A percentile compares a stretch with the other conserved stretches of the same genome.
Evolutionary conservation across 75 land plant genomes (phyloP).

Genomic region (Pinus taeda): DNA sequence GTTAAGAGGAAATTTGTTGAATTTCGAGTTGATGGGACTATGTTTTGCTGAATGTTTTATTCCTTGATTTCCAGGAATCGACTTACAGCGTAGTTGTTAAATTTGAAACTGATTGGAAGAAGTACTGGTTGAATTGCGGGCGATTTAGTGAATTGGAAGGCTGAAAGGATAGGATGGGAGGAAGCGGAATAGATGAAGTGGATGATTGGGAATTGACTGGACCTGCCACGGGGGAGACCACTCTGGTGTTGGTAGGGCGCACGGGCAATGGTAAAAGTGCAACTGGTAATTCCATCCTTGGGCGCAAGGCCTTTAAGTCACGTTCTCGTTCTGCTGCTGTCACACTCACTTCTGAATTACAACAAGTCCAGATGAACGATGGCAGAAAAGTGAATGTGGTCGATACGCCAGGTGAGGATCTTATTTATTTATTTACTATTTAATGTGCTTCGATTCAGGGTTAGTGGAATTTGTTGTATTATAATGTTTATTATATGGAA

Average conservation of each 20-base stretch:
- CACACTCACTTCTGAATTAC: slow-evolving; percentile 64
- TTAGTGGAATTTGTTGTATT: no score
- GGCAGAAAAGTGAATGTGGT: slow-evolving; percentile 67
- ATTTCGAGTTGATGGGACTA: no score
- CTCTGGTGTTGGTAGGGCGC: slow-evolving; percentile 74
- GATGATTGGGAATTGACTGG: slow-evolving; percentile 58
- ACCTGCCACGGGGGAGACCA: slow-evolving; percentile 28
- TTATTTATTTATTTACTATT: not conserved
- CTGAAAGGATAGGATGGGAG: slow-evolving; percentile 46
- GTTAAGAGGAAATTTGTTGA: no score
- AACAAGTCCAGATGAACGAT: slow-evolving; percentile 53
- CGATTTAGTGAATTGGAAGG: not conserved
- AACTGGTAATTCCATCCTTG: slow-evolving; percentile 81
- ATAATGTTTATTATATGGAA: no score
- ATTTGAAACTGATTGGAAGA: not conserved
- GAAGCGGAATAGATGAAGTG: slow-evolving; percentile 44
- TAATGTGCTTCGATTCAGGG: no score
- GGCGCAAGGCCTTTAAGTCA: slow-evolving; percentile 50
- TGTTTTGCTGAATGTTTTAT: no score
- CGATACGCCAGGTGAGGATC: slow-evolving; percentile 78
- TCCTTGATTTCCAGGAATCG: no score
- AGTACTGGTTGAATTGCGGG: not conserved
- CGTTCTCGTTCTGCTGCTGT: slow-evolving; percentile 51
- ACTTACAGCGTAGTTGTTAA: not conserved
- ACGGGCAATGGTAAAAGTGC: slow-evolving; percentile 93